These are phyloP conservation scores for Nemania serpens DNA, from an alignment of 2,329 filamentous ascomycete genomes.

Conservation along the genomic window DNA sequence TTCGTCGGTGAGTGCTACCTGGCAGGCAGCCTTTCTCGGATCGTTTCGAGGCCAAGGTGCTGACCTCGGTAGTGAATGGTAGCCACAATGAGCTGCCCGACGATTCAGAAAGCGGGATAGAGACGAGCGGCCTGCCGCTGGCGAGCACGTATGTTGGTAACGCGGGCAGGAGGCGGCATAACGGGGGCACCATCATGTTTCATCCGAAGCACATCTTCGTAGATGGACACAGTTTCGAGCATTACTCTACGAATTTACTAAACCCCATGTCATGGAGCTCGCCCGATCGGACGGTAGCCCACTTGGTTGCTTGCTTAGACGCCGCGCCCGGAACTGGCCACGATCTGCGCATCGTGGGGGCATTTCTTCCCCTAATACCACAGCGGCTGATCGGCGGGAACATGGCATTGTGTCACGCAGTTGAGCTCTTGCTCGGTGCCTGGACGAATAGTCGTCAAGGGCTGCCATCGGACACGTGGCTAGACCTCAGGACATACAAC, in stretches of 20 bases:
- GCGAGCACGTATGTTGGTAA: neutral
- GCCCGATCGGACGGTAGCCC: slow-evolving; percentile 29
- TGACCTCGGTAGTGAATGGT: slow-evolving; percentile 34
- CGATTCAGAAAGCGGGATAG: neutral
- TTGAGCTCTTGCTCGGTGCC: slow-evolving; percentile 34
- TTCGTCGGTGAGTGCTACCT: slow-evolving; percentile 28
- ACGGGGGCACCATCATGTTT: slow-evolving; percentile 19
- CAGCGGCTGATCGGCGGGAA: slow-evolving; percentile 31
- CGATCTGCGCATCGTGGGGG: slow-evolving; percentile 36
- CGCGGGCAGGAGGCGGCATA: slow-evolving; percentile 3
- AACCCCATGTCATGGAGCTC: slow-evolving; percentile 27
- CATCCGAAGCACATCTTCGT: slow-evolving; percentile 30
- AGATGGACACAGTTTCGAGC: slow-evolving; percentile 25
- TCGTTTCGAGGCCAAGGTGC: neutral
- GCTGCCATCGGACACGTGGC: slow-evolving; percentile 30
- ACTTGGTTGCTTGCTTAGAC: slow-evolving; percentile 32
- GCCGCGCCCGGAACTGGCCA: slow-evolving; percentile 33
- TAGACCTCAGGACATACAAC: slow-evolving; percentile 37
- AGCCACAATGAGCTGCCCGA: slow-evolving; percentile 33
- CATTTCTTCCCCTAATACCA: slow-evolving; percentile 35
- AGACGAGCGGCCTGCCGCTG: slow-evolving; percentile 6
- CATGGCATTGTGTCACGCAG: slow-evolving; percentile 30
- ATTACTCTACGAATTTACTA: neutral
- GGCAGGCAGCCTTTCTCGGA: neutral
- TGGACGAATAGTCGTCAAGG: slow-evolving; percentile 37